A percentile compares a stretch with the other conserved stretches of the same genome.
Conservation (phyloP, 148 eudicot genomes). For the Gaultheria prostrata region DNA sequence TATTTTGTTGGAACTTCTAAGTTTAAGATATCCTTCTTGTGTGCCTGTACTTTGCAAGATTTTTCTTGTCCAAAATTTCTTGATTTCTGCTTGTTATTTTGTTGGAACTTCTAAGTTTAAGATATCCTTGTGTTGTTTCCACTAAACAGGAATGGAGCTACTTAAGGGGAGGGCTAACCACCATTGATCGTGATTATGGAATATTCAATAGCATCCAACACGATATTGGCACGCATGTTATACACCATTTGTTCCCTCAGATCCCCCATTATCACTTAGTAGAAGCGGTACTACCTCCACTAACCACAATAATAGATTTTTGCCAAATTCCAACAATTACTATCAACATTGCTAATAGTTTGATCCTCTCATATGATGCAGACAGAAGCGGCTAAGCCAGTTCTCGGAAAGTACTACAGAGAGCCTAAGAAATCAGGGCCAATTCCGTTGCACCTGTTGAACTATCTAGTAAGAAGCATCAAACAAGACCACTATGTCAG, state of each 20-base stretch:
- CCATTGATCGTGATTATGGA: conserved; percentile 19
- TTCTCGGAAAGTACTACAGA: conserved; percentile 47
- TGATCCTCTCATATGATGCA: conserved; percentile 21
- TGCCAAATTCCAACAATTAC: neutral
- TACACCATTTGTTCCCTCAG: conserved; percentile 45
- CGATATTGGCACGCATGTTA: conserved; percentile 22
- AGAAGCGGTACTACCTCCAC: conserved; percentile 38
- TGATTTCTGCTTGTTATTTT: neutral
- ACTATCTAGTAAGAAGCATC: conserved; percentile 36
- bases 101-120: neutral
- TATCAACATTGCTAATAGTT: neutral
- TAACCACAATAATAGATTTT: neutral
- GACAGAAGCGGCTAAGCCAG: conserved; percentile 50
- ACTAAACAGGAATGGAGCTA: conserved; percentile 54
- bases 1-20: neutral
- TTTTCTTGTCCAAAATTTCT: neutral
- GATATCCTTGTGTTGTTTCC: neutral
- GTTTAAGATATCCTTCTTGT: neutral
- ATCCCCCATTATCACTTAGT: conserved; percentile 52
- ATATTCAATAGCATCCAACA: conserved; percentile 23
- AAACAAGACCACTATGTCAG: conserved; percentile 49
- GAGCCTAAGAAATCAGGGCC: conserved; percentile 54
- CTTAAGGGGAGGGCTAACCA: conserved; percentile 47
- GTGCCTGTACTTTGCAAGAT: neutral
- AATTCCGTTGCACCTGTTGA: conserved; percentile 40